phyloP scores from a whole-genome alignment of 1,284 basidiomycete genomes.

The Tetrapyrgos nigripes region DNA sequence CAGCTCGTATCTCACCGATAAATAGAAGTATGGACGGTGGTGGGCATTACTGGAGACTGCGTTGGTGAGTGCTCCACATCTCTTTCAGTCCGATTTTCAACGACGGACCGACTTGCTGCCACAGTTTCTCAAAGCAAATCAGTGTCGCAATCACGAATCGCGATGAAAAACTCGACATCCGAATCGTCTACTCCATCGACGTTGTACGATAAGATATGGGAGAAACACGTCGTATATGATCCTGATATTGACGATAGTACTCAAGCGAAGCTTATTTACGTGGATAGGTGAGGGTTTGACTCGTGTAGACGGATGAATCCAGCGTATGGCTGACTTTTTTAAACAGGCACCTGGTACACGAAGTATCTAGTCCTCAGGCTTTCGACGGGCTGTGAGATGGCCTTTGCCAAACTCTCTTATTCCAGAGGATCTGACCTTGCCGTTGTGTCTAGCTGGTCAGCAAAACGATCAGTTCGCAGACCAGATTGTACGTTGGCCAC shows the following conservation, averaged over 20 bases:
- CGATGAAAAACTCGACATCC: too few relatives aligned
- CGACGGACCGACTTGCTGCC: too few relatives aligned
- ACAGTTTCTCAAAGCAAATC: too few relatives aligned
- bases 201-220: constrained; percentile 95
- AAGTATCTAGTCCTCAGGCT: constrained; percentile 95
- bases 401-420: not conserved
- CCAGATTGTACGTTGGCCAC: constrained; percentile 95
- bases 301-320: constrained; percentile 8
- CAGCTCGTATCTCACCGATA: too few relatives aligned
- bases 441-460: constrained; percentile 65
- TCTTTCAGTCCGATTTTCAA: too few relatives aligned
- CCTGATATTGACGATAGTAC: constrained; percentile 69
- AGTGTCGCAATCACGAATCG: too few relatives aligned
- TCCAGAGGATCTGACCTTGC: not conserved
- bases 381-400: constrained; percentile 86
- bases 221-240: constrained; percentile 89
- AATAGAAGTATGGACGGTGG: too few relatives aligned
- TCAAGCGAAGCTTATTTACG: constrained; percentile 89
- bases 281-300: constrained; percentile 74
- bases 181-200: too few relatives aligned
- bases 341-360: constrained; percentile 88
- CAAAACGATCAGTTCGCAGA: constrained; percentile 70
- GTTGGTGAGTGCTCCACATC: too few relatives aligned
- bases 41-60: too few relatives aligned
- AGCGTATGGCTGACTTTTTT: constrained; percentile 11